phyloP scores from a whole-genome alignment of 202 grass and related monocot species.

The Bolboschoenoplectus hybrid region DNA sequence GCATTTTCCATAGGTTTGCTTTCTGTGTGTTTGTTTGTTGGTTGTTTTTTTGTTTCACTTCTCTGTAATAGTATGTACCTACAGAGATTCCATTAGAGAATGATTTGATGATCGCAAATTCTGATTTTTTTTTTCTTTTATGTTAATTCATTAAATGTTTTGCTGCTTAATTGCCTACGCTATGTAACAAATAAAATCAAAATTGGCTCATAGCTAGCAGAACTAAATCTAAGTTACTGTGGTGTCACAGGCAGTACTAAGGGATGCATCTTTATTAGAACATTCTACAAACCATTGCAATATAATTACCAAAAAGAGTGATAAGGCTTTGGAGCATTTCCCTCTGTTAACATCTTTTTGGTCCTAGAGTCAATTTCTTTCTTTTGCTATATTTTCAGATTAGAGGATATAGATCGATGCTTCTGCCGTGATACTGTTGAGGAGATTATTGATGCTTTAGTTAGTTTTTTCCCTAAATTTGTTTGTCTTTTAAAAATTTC shows the following conservation, averaged over 20 bases:
- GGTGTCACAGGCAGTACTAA: conserved; percentile 1
- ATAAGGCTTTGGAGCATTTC: background rate
- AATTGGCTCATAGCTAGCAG: background rate
- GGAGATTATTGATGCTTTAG: conserved; percentile 80
- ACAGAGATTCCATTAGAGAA: background rate
- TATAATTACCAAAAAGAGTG: background rate
- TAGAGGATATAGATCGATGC: conserved; percentile 83
- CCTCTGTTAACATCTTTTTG: conserved; percentile 10
- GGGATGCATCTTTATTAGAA: background rate
- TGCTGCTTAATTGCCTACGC: conserved; percentile 7
- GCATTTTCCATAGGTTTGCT: conserved; percentile 84
- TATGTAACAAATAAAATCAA: background rate
- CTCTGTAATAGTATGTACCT: background rate
- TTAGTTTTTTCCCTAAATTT: conserved; percentile 40
- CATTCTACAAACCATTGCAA: background rate
- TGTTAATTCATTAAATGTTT: background rate
- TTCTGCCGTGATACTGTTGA: conserved; percentile 78
- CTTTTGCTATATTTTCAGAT: conserved; percentile 46
- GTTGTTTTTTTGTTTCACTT: background rate
- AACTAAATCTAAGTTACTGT: background rate
- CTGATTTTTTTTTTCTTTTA: background rate
- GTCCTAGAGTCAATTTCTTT: conserved; percentile 39
- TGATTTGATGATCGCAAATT: background rate
- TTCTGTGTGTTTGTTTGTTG: background rate
- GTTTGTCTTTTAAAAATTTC: background rate